phyloP scores from a whole-genome alignment of 164 flowering plant species.

The Taxillus chinensis region DNA sequence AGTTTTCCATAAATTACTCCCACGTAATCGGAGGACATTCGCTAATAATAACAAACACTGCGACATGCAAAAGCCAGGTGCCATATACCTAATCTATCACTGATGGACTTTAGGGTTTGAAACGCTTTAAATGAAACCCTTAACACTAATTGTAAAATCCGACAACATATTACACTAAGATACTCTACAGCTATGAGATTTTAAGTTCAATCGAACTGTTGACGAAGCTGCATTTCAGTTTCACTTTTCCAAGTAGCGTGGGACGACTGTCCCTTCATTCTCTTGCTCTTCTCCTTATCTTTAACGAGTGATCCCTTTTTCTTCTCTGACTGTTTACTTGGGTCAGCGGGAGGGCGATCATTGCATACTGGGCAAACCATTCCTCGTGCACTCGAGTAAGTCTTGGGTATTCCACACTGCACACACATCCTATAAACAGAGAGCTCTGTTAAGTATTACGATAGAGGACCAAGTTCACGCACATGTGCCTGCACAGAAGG shows the following conservation, averaged over 20 bases:
- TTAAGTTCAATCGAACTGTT: constrained; percentile 63
- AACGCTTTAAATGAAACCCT: too few species aligned
- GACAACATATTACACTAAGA: not conserved
- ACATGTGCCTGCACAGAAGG: too few species aligned
- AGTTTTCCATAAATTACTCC: too few species aligned
- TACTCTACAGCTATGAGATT: not conserved
- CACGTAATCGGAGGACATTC: too few species aligned
- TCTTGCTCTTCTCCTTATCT: constrained; percentile 69
- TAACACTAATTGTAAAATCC: not conserved
- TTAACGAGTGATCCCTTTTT: constrained; percentile 72
- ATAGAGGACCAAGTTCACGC: too few species aligned
- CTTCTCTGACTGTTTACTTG: constrained; percentile 31
- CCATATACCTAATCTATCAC: too few species aligned
- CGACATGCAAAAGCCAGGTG: too few species aligned
- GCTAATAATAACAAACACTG: too few species aligned
- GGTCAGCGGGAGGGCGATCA: constrained; percentile 53
- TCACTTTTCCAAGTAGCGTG: constrained; percentile 97
- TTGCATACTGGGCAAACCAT: constrained; percentile 77
- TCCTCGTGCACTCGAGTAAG: constrained; percentile 55
- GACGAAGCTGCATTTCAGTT: constrained; percentile 97
- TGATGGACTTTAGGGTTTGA: too few species aligned
- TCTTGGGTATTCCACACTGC: constrained; percentile 90
- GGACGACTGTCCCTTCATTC: constrained; percentile 94
- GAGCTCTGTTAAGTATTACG: too few species aligned
- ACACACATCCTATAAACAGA: constrained; percentile 61